Conservation (phyloP, 78 protist genomes). For the Planoprotostelium fungivorum region DNA sequence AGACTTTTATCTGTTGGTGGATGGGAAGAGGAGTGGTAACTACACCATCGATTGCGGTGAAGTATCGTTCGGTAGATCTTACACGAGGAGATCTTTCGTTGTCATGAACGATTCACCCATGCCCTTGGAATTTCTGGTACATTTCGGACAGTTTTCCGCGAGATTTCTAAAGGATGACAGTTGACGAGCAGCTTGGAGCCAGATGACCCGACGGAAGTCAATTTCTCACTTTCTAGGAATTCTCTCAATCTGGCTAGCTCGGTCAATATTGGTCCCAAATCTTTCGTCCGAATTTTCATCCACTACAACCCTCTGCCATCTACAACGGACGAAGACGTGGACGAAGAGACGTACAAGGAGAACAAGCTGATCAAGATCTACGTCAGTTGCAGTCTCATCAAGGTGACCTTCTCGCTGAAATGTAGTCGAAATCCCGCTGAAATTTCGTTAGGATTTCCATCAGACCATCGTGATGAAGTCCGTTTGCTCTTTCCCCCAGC, state of each 20-base stretch:
- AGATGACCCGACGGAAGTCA: slow-evolving; percentile 41
- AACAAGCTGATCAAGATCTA: background rate
- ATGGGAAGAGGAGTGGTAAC: slow-evolving; percentile 25
- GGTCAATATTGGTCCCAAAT: slow-evolving; percentile 30
- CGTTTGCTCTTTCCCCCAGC: background rate
- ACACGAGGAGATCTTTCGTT: slow-evolving; percentile 49
- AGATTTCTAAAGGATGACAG: background rate
- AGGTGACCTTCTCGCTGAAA: background rate
- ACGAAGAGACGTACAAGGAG: background rate
- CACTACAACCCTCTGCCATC: slow-evolving; percentile 22
- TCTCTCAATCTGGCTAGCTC: slow-evolving; percentile 36
- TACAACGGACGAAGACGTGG: background rate
- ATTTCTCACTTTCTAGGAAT: slow-evolving; percentile 44
- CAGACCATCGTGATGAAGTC: background rate
- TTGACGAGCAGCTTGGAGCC: slow-evolving; percentile 23
- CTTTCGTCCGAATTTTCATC: slow-evolving; percentile 32
- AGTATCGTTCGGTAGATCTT: slow-evolving; percentile 31
- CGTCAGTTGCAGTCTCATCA: background rate
- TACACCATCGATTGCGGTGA: slow-evolving; percentile 40
- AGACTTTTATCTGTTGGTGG: slow-evolving; percentile 45
- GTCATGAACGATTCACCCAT: slow-evolving; percentile 43
- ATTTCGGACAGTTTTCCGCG: background rate
- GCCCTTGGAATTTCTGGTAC: slow-evolving; percentile 52
- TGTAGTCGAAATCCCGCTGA: background rate
- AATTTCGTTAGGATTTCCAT: background rate